Conservation (phyloP, 2,329 filamentous ascomycete genomes). For the Triangularia verruculosa region DNA sequence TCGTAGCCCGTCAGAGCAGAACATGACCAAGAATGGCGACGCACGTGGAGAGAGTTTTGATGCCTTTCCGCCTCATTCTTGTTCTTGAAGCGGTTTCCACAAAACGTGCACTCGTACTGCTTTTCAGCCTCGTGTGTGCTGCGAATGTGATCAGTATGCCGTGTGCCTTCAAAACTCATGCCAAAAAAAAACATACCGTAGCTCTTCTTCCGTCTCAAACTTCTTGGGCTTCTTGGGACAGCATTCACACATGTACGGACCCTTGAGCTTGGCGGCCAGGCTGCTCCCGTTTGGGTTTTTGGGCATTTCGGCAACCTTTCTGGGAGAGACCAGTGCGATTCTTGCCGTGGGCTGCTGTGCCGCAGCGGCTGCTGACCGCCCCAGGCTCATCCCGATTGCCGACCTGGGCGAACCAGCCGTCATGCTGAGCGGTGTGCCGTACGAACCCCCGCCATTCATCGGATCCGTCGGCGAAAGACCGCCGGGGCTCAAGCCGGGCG, state of each 20-base stretch:
- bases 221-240: constrained; percentile 97
- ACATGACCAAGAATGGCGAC: constrained; percentile 95
- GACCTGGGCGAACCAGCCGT: constrained; percentile 42
- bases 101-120: constrained; percentile 91
- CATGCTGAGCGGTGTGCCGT: constrained; percentile 46
- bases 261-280: constrained; percentile 48
- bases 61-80: constrained; percentile 97
- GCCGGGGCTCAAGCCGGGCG: constrained; percentile 46
- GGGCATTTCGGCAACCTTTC: constrained; percentile 50
- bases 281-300: constrained; percentile 37
- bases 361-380: constrained; percentile 34
- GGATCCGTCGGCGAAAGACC: constrained; percentile 46
- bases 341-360: constrained; percentile 38
- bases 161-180: neutral
- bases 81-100: constrained; percentile 95
- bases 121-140: constrained; percentile 92
- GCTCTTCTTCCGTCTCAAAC: constrained; percentile 79
- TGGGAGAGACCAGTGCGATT: constrained; percentile 43
- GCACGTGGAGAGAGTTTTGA: constrained; percentile 89
- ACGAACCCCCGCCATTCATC: constrained; percentile 46
- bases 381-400: constrained; percentile 26
- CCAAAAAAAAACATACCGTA: constrained; percentile 62
- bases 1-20: constrained; percentile 75
- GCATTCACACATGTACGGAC: constrained; percentile 76
- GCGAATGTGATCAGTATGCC: constrained; percentile 19